phyloP scores from a whole-genome alignment of 139 green algal genomes.

The Deuterostichococcus epilithicus region DNA sequence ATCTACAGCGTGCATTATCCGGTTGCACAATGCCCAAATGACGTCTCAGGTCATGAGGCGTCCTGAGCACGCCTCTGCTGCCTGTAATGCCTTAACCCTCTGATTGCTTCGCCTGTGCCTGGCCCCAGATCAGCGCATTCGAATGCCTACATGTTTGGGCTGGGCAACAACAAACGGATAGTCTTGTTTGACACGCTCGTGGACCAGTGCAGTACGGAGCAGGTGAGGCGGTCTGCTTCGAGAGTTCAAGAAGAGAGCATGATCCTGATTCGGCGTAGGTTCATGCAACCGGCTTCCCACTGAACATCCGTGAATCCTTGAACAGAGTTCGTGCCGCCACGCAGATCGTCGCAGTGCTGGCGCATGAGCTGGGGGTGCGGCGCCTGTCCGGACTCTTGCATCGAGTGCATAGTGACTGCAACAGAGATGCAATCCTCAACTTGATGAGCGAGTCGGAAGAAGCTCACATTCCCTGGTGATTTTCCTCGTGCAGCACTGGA shows the following conservation, averaged over 20 bases:
- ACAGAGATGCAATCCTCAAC: neutral
- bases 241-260: no score
- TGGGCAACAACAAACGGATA: constrained; percentile 92
- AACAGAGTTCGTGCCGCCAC: no score
- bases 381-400: neutral
- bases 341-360: constrained; percentile 84
- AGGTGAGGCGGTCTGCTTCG: neutral
- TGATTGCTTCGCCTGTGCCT: no score
- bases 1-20: no score
- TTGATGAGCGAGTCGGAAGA: neutral
- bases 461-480: neutral
- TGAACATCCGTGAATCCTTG: constrained; percentile 13
- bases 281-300: constrained; percentile 14
- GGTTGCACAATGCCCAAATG: no score
- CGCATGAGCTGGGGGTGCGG: constrained; percentile 67
- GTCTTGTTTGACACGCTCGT: constrained; percentile 88
- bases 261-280: neutral
- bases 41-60: no score
- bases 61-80: no score
- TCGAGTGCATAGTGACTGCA: neutral
- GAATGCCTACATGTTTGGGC: constrained; percentile 55
- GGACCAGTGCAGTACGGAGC: constrained; percentile 31
- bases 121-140: no score
- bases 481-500: constrained; percentile 63
- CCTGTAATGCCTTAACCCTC: no score